These are phyloP conservation scores for Suillus americanus DNA, from an alignment of 768 basidiomycete genomes.

Conservation along the genomic window DNA sequence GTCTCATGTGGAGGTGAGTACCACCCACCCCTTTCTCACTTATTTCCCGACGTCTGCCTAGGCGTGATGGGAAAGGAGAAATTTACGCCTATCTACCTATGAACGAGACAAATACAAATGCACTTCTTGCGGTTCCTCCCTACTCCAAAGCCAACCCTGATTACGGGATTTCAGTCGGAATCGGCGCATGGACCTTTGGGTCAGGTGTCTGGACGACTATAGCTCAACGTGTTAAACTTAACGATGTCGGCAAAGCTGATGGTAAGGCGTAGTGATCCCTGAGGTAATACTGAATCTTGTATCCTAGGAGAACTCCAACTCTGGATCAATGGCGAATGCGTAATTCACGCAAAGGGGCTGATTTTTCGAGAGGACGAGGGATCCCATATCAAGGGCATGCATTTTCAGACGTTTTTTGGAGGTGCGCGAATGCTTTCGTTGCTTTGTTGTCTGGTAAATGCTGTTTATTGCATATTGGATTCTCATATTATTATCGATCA, in stretches of 20 bases:
- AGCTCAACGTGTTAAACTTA: constrained; percentile 68
- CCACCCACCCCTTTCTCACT: not conserved
- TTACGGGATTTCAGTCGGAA: constrained; percentile 67
- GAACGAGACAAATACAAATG: constrained; percentile 40
- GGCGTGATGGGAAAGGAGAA: constrained; percentile 56
- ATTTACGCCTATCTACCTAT: constrained; percentile 70
- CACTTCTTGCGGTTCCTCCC: constrained; percentile 49
- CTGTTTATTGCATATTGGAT: not conserved
- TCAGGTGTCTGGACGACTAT: constrained; percentile 63
- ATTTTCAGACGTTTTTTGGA: constrained; percentile 80
- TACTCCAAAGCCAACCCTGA: constrained; percentile 49
- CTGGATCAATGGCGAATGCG: constrained; percentile 59
- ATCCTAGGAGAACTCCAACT: constrained; percentile 61
- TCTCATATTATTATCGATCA: constrained; percentile 19
- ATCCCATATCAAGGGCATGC: constrained; percentile 61
- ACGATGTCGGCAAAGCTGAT: constrained; percentile 56
- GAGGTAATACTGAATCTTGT: not conserved
- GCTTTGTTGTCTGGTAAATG: not conserved
- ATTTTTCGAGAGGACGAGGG: constrained; percentile 40
- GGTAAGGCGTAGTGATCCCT: constrained; percentile 37
- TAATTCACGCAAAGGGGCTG: constrained; percentile 51
- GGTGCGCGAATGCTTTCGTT: constrained; percentile 36
- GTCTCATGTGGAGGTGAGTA: constrained; percentile 73
- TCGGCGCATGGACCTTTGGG: constrained; percentile 58
- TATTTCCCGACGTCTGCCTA: constrained; percentile 18